phyloP scores from a whole-genome alignment of 306 rosid species.

The Neltuma alba region DNA sequence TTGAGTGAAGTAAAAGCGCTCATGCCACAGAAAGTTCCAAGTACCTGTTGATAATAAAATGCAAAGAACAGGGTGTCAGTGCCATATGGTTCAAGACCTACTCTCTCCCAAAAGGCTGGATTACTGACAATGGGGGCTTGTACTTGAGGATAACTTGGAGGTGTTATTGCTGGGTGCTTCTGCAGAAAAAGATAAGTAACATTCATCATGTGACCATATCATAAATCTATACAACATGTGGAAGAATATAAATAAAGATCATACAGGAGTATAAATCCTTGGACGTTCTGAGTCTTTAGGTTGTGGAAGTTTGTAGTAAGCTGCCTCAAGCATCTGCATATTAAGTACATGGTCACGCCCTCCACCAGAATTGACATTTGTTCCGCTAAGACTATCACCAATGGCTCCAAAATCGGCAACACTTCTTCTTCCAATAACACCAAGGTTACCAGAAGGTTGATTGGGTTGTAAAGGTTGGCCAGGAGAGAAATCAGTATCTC shows the following conservation, averaged over 20 bases:
- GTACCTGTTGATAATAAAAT: conserved; percentile 90
- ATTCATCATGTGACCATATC: not conserved
- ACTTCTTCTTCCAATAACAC: conserved; percentile 81
- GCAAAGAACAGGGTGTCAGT: conserved; percentile 84
- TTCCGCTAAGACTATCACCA: conserved; percentile 67
- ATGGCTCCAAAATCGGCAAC: conserved; percentile 74
- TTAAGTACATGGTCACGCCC: conserved; percentile 65
- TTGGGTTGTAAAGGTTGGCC: conserved; percentile 78
- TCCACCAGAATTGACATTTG: conserved; percentile 53
- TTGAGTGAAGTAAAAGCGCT: not conserved
- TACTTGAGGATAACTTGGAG: conserved; percentile 80
- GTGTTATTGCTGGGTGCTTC: conserved; percentile 79
- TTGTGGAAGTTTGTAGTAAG: conserved; percentile 71
- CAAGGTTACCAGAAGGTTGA: conserved; percentile 72
- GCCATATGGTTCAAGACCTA: conserved; percentile 61
- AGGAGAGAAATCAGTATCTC: conserved; percentile 78
- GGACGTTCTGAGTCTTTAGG: conserved; percentile 91
- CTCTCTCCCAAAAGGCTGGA: conserved; percentile 84
- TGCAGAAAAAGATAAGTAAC: conserved; percentile 36
- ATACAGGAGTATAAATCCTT: conserved; percentile 73
- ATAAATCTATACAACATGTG: conserved; percentile 3
- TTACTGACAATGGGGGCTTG: conserved; percentile 83
- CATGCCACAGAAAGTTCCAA: not conserved
- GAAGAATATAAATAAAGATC: conserved; percentile 26
- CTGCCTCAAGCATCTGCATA: conserved; percentile 86